Base-by-base conservation (phyloP, 179 eudicot species). In the Drosera spatulata region DNA sequence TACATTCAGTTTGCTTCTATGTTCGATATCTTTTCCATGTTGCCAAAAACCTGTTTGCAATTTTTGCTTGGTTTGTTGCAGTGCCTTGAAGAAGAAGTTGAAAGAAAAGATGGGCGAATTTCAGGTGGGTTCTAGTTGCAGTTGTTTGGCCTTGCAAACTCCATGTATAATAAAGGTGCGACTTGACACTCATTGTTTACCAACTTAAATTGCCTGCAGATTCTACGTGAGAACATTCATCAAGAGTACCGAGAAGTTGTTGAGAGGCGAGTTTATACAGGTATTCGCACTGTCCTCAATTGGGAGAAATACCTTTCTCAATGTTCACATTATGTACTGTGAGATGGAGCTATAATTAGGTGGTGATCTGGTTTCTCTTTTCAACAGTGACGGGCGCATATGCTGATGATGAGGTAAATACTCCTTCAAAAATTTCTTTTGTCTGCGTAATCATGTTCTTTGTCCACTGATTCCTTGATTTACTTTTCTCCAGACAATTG, bases 191-290 rank as follows among this genome's bases (percentile, higher is more conserved):
- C 33, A 10, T 59, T 47, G 14, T 43, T 60, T 50, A 14, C 43
- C 11, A 41, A 14, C 39, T 48, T 41, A 56, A 3, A 8, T 5
- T 11, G 66, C 50, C 70, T 69, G 33, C 79, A 90, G 99, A 70
- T 65, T 55, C 67, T 94, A 55, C 90, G 97, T 71, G 94, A 94
- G 68, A 86, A 72, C 70, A 85, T 94, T 60, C 95, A 83, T 63
- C 87, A 94, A 67, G 99, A 94, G 77, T 85, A 94, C 64, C 94
- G 97, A 10, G 95, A 90, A 71, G 97, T 94, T 53, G 96, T 94
- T 51, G 97, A 94, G 75, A 86, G 99, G 56, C 85, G 99, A 60
- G 99, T 94, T 69, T 94, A 65, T 66, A 94, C 99, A 89, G 99
- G 99, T 94, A 48, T 47, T 60, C 9, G 63, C 41, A 68, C 39